Conservation (phyloP, 257 asterid genomes). For the Penstemon barbatus region DNA sequence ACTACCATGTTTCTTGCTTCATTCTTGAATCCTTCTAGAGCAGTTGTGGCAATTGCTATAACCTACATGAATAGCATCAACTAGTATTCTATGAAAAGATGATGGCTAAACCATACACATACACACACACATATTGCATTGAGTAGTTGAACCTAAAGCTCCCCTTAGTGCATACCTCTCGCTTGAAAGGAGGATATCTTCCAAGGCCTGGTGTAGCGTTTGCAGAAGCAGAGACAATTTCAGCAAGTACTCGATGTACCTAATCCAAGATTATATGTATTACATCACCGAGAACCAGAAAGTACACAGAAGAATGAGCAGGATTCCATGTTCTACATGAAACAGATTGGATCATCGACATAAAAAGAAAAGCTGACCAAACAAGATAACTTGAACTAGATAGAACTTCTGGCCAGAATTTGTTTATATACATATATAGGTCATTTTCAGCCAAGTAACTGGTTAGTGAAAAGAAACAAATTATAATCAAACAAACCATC, state of each 20-base stretch:
- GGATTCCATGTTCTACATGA: not conserved
- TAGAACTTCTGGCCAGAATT: not conserved
- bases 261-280: constrained; percentile 23
- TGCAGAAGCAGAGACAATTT: constrained; percentile 87
- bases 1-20: constrained; percentile 84
- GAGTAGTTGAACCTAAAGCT: not conserved
- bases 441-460: not conserved
- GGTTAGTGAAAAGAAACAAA: not conserved
- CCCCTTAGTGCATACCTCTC: constrained; percentile 60
- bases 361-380: not conserved
- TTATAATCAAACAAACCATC: not conserved
- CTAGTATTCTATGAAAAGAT: not conserved
- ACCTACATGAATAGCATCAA: constrained; percentile 42
- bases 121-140: not conserved
- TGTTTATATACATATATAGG: not conserved
- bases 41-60: constrained; percentile 67
- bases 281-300: not conserved
- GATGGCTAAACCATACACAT: not conserved
- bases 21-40: constrained; percentile 73
- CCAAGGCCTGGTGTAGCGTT: constrained; percentile 99
- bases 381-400: not conserved
- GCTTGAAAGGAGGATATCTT: constrained; percentile 95
- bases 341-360: not conserved
- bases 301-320: constrained; percentile 1
- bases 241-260: constrained; percentile 95